These are phyloP conservation scores for Holtermanniella nyarrowii DNA, from an alignment of 768 basidiomycete species.

Conservation along the genomic window DNA sequence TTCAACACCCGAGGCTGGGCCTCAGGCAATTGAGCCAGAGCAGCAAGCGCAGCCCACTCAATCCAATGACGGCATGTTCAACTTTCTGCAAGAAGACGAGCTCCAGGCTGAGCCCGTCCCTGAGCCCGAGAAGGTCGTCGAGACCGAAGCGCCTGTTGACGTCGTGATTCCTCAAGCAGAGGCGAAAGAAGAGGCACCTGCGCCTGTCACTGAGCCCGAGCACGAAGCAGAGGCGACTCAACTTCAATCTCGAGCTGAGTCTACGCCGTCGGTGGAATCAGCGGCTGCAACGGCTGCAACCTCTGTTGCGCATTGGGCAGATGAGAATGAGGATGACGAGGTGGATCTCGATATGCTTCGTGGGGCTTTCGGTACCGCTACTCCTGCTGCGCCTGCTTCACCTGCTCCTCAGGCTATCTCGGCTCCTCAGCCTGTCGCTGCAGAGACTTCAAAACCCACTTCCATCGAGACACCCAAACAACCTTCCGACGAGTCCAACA, in stretches of 20 bases:
- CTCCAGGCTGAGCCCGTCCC: constrained; percentile 6
- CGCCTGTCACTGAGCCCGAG: background rate
- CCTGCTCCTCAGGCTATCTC: background rate
- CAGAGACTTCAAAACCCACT: background rate
- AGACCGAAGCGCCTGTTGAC: too few relatives aligned
- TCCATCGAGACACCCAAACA: background rate
- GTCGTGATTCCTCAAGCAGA: too few relatives aligned
- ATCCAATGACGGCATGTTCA: constrained; percentile 8
- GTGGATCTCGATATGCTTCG: background rate
- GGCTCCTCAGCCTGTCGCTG: background rate
- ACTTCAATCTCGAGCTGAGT: background rate
- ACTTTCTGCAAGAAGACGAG: constrained; percentile 34
- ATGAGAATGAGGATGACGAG: constrained; percentile 1
- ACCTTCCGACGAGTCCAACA: too few relatives aligned
- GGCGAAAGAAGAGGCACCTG: background rate
- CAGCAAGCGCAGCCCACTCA: background rate
- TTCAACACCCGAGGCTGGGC: too few relatives aligned
- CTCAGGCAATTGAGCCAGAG: background rate
- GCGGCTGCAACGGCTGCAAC: background rate
- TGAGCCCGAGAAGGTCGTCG: background rate
- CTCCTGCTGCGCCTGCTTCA: background rate
- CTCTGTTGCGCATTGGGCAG: background rate
- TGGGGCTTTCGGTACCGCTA: background rate
- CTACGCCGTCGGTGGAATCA: background rate
- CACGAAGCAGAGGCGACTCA: background rate